A percentile compares a stretch with the other conserved stretches of the same genome.
Conservation (phyloP, 2,329 filamentous ascomycete species). For the Zasmidium citrigriseum region DNA sequence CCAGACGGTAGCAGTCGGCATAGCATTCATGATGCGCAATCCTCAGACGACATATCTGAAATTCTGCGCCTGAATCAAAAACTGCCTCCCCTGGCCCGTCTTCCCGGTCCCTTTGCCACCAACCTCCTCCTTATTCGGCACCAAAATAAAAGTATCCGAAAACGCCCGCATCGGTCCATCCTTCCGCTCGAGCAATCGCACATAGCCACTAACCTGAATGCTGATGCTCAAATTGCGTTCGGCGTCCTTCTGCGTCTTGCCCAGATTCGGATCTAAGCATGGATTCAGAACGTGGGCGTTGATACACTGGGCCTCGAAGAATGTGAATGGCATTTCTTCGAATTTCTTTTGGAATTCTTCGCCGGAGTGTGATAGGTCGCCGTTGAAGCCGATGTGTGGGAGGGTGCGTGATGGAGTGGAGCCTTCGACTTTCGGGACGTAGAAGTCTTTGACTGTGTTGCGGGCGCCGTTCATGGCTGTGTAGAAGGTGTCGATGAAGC, state of each 20-base stretch:
- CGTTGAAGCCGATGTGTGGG: constrained; percentile 78
- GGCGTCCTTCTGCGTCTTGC: constrained; percentile 35
- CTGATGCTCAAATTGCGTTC: constrained; percentile 68
- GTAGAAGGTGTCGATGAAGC: constrained; percentile 76
- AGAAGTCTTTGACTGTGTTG: constrained; percentile 65
- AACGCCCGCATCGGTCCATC: constrained; percentile 69
- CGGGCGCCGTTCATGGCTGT: constrained; percentile 65
- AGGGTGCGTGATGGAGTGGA: constrained; percentile 50
- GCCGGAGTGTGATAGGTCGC: constrained; percentile 65
- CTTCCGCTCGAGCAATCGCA: constrained; percentile 63
- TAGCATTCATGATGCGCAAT: neutral
- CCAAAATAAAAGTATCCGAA: constrained; percentile 77
- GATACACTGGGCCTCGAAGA: constrained; percentile 73
- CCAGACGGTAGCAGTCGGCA: too few relatives aligned
- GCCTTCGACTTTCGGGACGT: constrained; percentile 61
- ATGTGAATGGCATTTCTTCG: constrained; percentile 57
- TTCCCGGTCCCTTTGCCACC: constrained; percentile 33
- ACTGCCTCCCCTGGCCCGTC: constrained; percentile 36
- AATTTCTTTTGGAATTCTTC: constrained; percentile 69
- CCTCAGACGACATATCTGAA: constrained; percentile 45
- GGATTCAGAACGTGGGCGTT: constrained; percentile 79
- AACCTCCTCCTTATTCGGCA: constrained; percentile 55
- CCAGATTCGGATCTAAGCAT: constrained; percentile 31
- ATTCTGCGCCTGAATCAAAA: constrained; percentile 46
- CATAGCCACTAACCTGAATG: constrained; percentile 71